These are phyloP conservation scores for Cryptococcus depauperatus DNA, from an alignment of 1,284 basidiomycete species.

Conservation along the genomic window DNA sequence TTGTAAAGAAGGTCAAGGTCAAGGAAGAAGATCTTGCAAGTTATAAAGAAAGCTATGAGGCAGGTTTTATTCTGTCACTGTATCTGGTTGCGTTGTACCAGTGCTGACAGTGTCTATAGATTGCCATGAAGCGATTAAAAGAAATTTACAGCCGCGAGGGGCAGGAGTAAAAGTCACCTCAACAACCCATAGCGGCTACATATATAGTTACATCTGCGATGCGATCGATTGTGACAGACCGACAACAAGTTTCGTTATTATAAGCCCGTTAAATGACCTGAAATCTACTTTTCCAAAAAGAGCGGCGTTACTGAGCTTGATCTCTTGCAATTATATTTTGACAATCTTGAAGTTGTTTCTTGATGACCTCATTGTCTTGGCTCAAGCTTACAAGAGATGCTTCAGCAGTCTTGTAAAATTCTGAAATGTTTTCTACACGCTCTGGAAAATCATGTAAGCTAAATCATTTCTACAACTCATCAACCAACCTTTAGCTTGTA, in stretches of 20 bases:
- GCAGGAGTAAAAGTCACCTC: too few relatives aligned
- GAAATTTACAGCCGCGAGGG: slow-evolving; percentile 22
- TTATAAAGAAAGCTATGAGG: slow-evolving; percentile 57
- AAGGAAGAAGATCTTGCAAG: slow-evolving; percentile 56
- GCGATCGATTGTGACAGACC: too few relatives aligned
- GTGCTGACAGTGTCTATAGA: slow-evolving; percentile 13
- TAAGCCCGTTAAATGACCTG: too few relatives aligned
- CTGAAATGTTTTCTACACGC: slow-evolving; percentile 3
- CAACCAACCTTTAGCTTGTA: slow-evolving; percentile 23
- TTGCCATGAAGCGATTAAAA: slow-evolving; percentile 28
- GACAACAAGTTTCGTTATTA: too few relatives aligned
- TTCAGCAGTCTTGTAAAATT: slow-evolving; percentile 1
- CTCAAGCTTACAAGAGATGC: neutral
- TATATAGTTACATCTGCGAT: too few relatives aligned
- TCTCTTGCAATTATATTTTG: neutral
- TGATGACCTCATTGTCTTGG: neutral
- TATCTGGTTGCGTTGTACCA: too few relatives aligned
- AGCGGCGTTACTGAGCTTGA: too few relatives aligned
- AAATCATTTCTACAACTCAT: neutral
- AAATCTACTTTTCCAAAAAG: too few relatives aligned
- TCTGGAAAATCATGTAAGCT: neutral
- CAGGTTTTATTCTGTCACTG: slow-evolving; percentile 27
- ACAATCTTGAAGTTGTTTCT: slow-evolving; percentile 3
- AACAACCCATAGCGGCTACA: too few relatives aligned
- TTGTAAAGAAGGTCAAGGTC: slow-evolving; percentile 65